Conservation (phyloP, 2,329 filamentous ascomycete genomes). For the Neopestalotiopsis rosae region DNA sequence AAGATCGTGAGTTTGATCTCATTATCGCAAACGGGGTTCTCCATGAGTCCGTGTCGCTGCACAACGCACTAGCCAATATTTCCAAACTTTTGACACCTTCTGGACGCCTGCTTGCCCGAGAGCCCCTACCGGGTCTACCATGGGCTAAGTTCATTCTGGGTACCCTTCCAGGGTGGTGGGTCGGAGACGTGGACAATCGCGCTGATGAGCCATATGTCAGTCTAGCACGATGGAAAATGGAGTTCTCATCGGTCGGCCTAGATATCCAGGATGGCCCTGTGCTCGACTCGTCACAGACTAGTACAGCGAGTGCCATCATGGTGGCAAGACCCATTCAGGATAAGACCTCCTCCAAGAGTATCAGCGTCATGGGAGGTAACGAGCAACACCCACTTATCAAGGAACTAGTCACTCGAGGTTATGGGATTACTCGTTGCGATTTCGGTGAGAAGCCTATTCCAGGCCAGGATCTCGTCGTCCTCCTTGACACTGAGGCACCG, state of each 20-base stretch:
- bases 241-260: background rate
- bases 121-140: background rate
- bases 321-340: constrained; percentile 24
- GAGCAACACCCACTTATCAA: too few species aligned
- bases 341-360: too few species aligned
- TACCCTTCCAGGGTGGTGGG: background rate
- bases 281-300: too few species aligned
- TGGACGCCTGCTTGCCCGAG: background rate
- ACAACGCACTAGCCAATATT: background rate
- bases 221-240: background rate
- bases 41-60: background rate
- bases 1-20: background rate
- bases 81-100: background rate
- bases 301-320: background rate
- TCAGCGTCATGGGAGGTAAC: too few species aligned
- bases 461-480: too few species aligned
- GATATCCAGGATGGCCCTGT: too few species aligned
- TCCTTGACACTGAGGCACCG: too few species aligned
- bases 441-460: too few species aligned
- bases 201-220: background rate
- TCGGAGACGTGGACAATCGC: background rate
- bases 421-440: too few species aligned
- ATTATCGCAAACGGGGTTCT: background rate
- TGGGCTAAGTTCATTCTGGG: background rate
- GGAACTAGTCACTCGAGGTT: too few species aligned